Percentiles rank a stretch among this genome's conserved stretches.
phyloP scores from a whole-genome alignment of 2,329 filamentous ascomycete genomes.

The Epichloe sylvatica region DNA sequence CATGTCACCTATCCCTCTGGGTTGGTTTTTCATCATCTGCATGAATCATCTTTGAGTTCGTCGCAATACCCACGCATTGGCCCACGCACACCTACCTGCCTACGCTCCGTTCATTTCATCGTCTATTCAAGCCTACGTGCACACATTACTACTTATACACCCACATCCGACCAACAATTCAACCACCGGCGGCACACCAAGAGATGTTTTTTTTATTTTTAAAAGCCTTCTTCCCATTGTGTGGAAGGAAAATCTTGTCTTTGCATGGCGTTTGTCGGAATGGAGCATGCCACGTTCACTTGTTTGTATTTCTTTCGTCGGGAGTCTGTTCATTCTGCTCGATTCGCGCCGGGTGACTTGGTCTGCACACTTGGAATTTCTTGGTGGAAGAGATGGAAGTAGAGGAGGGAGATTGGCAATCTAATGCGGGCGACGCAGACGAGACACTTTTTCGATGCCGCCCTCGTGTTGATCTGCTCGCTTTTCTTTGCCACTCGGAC shows the following conservation, averaged over 20 bases:
- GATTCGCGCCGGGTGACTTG: constrained; percentile 3
- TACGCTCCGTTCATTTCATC: constrained; percentile 6
- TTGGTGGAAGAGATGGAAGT: not conserved
- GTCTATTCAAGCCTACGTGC: constrained; percentile 4
- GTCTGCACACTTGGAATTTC: constrained; percentile 10
- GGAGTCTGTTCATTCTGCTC: constrained; percentile 7
- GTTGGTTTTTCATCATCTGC: constrained; percentile 31
- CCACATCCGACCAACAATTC: constrained; percentile 4
- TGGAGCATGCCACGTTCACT: constrained; percentile 11
- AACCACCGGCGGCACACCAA: constrained; percentile 5
- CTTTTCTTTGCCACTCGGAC: not conserved
- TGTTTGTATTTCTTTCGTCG: constrained; percentile 10
- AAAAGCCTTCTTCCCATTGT: constrained; percentile 5
- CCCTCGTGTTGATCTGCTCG: not conserved
- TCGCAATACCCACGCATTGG: not conserved
- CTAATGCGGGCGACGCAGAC: not conserved
- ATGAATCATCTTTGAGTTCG: constrained; percentile 34
- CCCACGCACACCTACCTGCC: too few relatives aligned
- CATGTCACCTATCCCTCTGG: not conserved
- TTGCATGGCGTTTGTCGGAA: constrained; percentile 21
- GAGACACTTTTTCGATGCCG: not conserved
- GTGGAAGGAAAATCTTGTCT: constrained; percentile 13
- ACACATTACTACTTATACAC: constrained; percentile 5
- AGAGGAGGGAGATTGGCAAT: not conserved
- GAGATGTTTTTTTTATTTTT: constrained; percentile 7